Conservation (phyloP, 202 grass and related monocot species). For the Zizania palustris region DNA sequence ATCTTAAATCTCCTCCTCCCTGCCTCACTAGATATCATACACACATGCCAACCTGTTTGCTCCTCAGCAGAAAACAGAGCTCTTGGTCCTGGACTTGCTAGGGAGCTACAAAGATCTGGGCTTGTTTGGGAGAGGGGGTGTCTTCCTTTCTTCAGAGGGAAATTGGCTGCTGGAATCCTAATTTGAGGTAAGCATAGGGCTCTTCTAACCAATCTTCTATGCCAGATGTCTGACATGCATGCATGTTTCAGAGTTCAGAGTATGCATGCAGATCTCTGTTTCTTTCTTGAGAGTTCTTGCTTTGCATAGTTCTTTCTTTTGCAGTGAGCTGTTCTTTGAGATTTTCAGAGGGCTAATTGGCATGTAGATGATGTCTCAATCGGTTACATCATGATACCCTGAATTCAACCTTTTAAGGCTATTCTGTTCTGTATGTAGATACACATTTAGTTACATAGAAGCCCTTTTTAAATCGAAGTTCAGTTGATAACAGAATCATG, state of each 20-base stretch:
- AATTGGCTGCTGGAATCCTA: slow-evolving; percentile 5
- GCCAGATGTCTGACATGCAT: not conserved
- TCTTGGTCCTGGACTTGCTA: not conserved
- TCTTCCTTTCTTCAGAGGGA: slow-evolving; percentile 22
- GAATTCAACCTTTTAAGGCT: too few species aligned
- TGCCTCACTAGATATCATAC: slow-evolving; percentile 29
- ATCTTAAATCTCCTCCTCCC: slow-evolving; percentile 49
- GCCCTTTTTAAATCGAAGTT: not conserved
- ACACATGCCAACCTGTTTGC: slow-evolving; percentile 27
- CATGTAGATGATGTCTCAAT: not conserved
- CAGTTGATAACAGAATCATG: not conserved
- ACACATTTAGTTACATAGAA: not conserved
- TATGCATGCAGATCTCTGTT: not conserved
- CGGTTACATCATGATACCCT: not conserved
- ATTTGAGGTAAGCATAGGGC: slow-evolving; percentile 30
- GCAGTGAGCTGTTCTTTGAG: not conserved
- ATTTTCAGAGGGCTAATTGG: not conserved
- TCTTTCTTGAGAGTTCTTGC: not conserved
- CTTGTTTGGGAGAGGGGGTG: not conserved
- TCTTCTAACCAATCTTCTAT: slow-evolving; percentile 12
- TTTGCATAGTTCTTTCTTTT: not conserved
- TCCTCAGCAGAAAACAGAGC: slow-evolving; percentile 36
- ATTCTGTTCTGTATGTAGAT: not conserved
- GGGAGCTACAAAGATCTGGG: too few species aligned
- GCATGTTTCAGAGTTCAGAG: slow-evolving; percentile 15